These are phyloP conservation scores for Chlorociboria aeruginascens DNA, from an alignment of 495 filamentous ascomycete genomes.

Conservation along the genomic window DNA sequence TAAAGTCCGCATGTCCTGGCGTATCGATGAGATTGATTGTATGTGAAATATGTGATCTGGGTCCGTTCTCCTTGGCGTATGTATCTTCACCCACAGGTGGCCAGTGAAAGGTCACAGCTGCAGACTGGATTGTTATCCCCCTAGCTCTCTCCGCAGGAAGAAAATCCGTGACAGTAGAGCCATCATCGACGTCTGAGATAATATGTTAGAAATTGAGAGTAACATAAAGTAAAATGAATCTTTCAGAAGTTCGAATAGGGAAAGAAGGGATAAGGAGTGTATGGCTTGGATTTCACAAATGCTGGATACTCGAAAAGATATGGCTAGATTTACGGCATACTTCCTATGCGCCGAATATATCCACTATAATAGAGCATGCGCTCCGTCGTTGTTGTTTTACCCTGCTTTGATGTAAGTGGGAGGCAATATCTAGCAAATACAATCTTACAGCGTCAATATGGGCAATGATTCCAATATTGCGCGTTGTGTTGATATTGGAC, in stretches of 20 bases:
- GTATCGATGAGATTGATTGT: slow-evolving; percentile 95
- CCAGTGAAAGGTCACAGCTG: slow-evolving; percentile 93
- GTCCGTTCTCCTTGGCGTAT: slow-evolving; percentile 24
- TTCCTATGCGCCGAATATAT: slow-evolving; percentile 72
- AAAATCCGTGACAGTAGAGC: slow-evolving; percentile 96
- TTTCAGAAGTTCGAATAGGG: not conserved
- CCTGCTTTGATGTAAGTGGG: slow-evolving; percentile 33
- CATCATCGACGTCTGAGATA: slow-evolving; percentile 76
- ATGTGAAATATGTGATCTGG: slow-evolving; percentile 37
- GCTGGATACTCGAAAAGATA: no score
- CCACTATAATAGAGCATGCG: slow-evolving; percentile 98
- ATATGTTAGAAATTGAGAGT: no score
- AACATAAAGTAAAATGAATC: slow-evolving; percentile 9
- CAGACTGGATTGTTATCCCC: slow-evolving; percentile 96
- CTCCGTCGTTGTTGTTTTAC: slow-evolving; percentile 98
- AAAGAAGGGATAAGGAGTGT: not conserved
- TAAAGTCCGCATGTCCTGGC: slow-evolving; percentile 95
- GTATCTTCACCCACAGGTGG: slow-evolving; percentile 18
- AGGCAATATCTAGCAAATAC: not conserved
- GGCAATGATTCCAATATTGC: slow-evolving; percentile 98
- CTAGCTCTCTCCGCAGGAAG: slow-evolving; percentile 85
- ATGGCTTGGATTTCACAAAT: no score
- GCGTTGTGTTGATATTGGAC: slow-evolving; percentile 37
- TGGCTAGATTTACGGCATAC: slow-evolving; percentile 27
- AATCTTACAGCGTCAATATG: slow-evolving; percentile 85